Conservation (phyloP, 139 green algal species). For the Haematococcus sp. region DNA sequence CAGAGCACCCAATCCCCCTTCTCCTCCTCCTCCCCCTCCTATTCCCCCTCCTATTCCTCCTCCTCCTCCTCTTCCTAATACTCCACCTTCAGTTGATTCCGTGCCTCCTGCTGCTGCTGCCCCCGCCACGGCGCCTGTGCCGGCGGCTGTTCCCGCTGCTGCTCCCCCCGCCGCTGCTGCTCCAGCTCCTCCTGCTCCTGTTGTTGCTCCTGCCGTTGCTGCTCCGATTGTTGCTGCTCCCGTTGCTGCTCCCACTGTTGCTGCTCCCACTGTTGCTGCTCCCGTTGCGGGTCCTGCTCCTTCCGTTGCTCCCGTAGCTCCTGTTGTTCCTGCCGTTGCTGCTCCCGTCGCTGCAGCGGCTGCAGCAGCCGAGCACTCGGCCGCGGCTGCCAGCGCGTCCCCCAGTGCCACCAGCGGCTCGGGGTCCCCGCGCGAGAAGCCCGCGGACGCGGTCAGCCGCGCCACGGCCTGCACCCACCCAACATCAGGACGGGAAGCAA, state of each 20-base stretch:
- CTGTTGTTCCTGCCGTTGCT: no score
- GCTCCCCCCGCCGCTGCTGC: no score
- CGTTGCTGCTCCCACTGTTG: background rate
- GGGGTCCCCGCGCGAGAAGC: slow-evolving; percentile 56
- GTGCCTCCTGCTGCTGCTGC: no score
- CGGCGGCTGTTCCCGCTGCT: no score
- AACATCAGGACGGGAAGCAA: background rate
- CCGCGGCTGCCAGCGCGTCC: slow-evolving; percentile 54
- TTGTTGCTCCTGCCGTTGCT: background rate
- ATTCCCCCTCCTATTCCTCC: background rate
- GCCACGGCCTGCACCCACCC: slow-evolving; percentile 46
- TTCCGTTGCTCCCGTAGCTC: no score
- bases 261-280: background rate
- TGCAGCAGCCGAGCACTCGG: slow-evolving; percentile 32
- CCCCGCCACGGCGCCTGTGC: no score
- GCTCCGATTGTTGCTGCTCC: no score
- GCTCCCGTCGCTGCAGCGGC: background rate
- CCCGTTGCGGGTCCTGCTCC: background rate
- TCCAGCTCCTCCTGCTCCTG: no score
- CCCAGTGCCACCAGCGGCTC: slow-evolving; percentile 62
- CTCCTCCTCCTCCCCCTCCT: background rate
- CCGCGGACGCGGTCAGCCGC: slow-evolving; percentile 35
- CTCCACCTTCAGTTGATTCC: no score
- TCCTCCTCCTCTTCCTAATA: no score
- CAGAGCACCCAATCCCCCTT: background rate